Base-by-base conservation (phyloP, 352 stramenopile species). In the Pythium scleroteichum region DNA sequence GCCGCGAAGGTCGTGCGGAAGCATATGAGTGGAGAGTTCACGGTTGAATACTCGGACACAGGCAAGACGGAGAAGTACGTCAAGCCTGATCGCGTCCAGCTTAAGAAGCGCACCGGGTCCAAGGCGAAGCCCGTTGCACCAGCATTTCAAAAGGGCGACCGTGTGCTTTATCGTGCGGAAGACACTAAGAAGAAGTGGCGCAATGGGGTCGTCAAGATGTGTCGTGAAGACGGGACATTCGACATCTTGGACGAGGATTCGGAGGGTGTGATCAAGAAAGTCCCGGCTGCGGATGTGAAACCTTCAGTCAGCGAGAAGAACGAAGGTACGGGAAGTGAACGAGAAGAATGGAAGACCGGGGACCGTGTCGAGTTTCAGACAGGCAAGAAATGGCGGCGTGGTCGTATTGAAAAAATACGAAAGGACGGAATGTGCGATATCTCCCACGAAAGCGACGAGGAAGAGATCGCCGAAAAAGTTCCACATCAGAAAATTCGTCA, bases 401-500 rank as follows among this genome's bases (percentile, higher is more conserved):
- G 72, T 40, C 68, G 50, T 3, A 64, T 88, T 2, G 51, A 38
- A 7, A 75, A 66, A 53, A 54, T 65, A 13, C 74, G 70, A 3
- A 78, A 67, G 13, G 80, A 85, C 53, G 78, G 70, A n/a, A 72
- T 59, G 16, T 86, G 71, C 33, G 78, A 88, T 17, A 47, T 88
- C 39, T 71, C 58, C 8, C 24, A 76, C n/a, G 75, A 85, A 16
- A 78, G 54, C 23, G 75, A 60, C 22, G 46, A 45, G 0, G 50
- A 59, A 13, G 64, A 53, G 5, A 52, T 59, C 5, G 41, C 27
- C 3, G 23, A 54, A 6, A 58, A 52, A 22, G 13, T 65, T 8
- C 13, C 40, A 29, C 16, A 14, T 1, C 41, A 41, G 24, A 57
- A 29, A 12, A 57, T 50, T 7, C 54, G 52, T 27, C 4, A 63